Evolutionary conservation across 2,329 filamentous ascomycete species (phyloP).

Genomic region (Blastomyces silverae): DNA sequence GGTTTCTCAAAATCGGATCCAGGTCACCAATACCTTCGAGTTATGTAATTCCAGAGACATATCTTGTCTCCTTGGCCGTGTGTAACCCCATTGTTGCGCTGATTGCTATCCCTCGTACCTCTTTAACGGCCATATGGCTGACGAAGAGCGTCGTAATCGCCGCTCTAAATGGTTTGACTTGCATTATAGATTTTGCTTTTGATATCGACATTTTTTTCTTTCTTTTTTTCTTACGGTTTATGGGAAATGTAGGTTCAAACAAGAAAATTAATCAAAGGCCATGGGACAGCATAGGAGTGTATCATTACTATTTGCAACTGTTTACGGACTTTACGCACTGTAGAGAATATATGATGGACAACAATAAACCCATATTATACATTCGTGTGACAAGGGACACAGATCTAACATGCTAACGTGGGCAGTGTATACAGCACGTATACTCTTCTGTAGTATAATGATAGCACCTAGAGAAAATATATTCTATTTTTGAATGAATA

Average conservation of each 20-base stretch:
- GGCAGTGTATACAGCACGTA: neutral
- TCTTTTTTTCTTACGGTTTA: neutral
- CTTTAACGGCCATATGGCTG: neutral
- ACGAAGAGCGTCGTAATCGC: neutral
- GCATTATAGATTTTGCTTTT: neutral
- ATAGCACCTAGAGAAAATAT: neutral
- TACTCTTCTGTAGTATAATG: neutral
- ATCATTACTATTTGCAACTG: neutral
- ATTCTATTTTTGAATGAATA: neutral
- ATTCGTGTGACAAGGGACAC: neutral
- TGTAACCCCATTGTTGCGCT: neutral
- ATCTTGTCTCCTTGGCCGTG: neutral
- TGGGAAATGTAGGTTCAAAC: neutral
- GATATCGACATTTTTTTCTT: neutral
- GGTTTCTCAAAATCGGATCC: slow-evolving; percentile 1
- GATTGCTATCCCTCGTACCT: too few relatives aligned
- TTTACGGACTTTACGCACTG: neutral
- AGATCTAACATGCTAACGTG: neutral
- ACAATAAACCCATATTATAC: neutral
- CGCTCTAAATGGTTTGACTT: neutral
- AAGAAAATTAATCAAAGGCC: neutral
- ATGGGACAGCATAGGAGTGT: neutral
- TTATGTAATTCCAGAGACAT: neutral
- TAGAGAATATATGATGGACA: neutral
- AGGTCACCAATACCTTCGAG: neutral